A percentile compares a stretch with the other conserved stretches of the same genome.
phyloP scores from a whole-genome alignment of 2,329 filamentous ascomycete genomes.

The Scopulariopsis brevicaulis region DNA sequence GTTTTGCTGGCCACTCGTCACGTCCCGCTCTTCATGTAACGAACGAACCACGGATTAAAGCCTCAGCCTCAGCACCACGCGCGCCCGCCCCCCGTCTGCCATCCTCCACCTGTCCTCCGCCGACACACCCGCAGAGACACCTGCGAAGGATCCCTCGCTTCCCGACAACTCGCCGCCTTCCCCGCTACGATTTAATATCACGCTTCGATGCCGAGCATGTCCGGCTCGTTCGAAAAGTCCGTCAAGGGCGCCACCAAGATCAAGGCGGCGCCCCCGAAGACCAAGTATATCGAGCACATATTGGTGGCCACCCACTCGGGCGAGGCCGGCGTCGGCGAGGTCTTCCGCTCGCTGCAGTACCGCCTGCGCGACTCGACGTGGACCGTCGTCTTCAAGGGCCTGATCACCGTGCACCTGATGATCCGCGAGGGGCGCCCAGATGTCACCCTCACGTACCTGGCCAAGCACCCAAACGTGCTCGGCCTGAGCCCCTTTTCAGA shows the following conservation, averaged over 20 bases:
- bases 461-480: constrained; percentile 71
- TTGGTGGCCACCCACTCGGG: constrained; percentile 89
- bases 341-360: constrained; percentile 84
- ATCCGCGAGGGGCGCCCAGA: constrained; percentile 89
- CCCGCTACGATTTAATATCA: not conserved
- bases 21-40: not conserved
- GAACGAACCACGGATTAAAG: not conserved
- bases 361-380: constrained; percentile 91
- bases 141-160: not conserved
- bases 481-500: constrained; percentile 88
- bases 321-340: constrained; percentile 88
- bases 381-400: constrained; percentile 98
- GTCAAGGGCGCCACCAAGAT: constrained; percentile 98
- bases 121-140: not conserved
- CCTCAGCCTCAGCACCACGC: not conserved
- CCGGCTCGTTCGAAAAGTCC: constrained; percentile 93
- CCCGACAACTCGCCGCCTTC: not conserved
- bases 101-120: not conserved
- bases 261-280: constrained; percentile 86
- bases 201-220: constrained; percentile 36
- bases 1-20: not conserved
- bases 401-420: constrained; percentile 96
- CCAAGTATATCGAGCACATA: constrained; percentile 98
- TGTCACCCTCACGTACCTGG: constrained; percentile 74
- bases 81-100: not conserved